A percentile compares a stretch with the other conserved stretches of the same genome.
Evolutionary conservation across 352 stramenopile species (phyloP).

Genomic region (Pythium sukuiense): DNA sequence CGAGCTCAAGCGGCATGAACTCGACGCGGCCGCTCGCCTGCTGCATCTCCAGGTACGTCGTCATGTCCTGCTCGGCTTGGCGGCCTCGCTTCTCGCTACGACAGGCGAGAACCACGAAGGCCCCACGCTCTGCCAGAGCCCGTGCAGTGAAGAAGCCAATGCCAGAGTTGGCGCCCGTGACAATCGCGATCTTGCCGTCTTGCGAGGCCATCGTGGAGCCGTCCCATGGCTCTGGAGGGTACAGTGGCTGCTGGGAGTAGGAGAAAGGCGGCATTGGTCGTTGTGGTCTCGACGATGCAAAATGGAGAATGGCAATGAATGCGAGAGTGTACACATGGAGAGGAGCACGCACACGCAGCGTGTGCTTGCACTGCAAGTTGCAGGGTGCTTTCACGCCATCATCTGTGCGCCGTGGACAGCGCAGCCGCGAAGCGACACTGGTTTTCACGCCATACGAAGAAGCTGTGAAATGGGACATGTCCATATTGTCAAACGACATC

Average conservation of each 20-base stretch:
- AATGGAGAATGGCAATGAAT: background rate
- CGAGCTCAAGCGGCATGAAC: conserved; percentile 49
- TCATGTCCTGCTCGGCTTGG: conserved; percentile 7
- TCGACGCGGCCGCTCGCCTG: conserved; percentile 20
- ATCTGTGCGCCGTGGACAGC: background rate
- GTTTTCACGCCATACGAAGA: background rate
- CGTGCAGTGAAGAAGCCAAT: conserved; percentile 60
- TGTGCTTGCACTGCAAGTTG: background rate
- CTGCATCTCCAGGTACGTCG: background rate
- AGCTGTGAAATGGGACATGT: too few species aligned
- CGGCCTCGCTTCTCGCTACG: conserved; percentile 30
- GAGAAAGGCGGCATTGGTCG: background rate
- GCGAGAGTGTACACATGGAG: background rate
- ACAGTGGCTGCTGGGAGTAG: conserved; percentile 4
- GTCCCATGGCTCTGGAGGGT: conserved; percentile 9
- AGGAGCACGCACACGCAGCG: background rate
- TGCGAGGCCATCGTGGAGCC: conserved; percentile 18
- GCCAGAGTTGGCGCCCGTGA: conserved; percentile 65
- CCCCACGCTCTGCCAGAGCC: conserved; percentile 40
- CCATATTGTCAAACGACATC: background rate
- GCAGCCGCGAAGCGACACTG: background rate
- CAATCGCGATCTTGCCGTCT: conserved; percentile 48
- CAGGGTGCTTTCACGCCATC: background rate
- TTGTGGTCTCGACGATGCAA: background rate
- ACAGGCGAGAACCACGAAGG: conserved; percentile 58